Base-by-base conservation (phyloP, 352 stramenopile genomes). In the Phytophthora podocarpi region DNA sequence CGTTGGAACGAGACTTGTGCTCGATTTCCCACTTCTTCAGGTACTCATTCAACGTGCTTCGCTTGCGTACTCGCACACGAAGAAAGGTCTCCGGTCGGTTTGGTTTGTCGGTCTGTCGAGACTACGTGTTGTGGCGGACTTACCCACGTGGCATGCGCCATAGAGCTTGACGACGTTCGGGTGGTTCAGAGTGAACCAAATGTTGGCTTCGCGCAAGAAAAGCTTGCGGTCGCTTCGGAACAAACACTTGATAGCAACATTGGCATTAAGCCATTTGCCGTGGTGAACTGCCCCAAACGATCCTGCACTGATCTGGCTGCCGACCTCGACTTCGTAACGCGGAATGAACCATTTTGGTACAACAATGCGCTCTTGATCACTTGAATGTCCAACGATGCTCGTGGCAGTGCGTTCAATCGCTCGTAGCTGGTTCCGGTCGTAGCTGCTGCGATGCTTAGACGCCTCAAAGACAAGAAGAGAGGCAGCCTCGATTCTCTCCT, bases 91-190 rank as follows among this genome's bases (percentile, higher is more conserved):
- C 35, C 47, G 62, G 8, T 66, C 42, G 5, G 39, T 21, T 26
- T 45, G 48, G 4, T 41, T 61, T 28, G 9, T 27, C 9, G 62
- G 48, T n/a, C 53, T 48, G 16, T 70, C 62, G 10, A 67, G 56
- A 40, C 34, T 61, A 1, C 62, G 48, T 16, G 41, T 28, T 7
- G 36, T 53, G 13, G n/a, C 31, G 8, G 39, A 24, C n/a, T 62
- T 61, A 3, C 73, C 73, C 9, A 74, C 55, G 31, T 81, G 66
- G 4, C 69, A 81, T 6, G 69, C 72, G 3, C 69, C 72, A 24
- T 70, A 78, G 12, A 81, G 52, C 21, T 70, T 73, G n/a, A 81
- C 26, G 12, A 81, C 55, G 56, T 82, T 66, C 27, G 72, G 72
- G 39, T 82, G 72, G 15, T 63, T 64, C 18, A 81, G 32, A 8